These are phyloP conservation scores for Pyrus hybrid DNA, from an alignment of 331 rosid species.

Conservation along the genomic window DNA sequence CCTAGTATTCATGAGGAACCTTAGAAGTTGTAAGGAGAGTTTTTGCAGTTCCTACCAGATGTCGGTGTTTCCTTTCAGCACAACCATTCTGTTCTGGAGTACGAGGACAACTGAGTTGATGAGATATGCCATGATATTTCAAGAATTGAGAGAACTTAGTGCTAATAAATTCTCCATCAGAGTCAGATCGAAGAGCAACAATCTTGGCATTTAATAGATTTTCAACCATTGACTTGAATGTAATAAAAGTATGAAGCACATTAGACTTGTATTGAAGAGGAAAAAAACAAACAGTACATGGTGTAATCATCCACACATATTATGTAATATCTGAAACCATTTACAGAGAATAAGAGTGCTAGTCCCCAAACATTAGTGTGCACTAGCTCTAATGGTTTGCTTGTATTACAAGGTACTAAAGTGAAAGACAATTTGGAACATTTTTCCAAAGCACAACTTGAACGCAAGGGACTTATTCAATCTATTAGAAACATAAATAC, in stretches of 20 bases:
- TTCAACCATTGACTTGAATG: background rate
- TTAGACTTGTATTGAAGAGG: background rate
- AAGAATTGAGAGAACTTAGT: no score
- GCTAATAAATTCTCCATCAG: background rate
- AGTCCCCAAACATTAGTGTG: background rate
- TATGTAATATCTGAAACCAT: background rate
- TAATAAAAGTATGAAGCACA: no score
- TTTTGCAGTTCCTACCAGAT: no score
- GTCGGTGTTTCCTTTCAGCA: no score
- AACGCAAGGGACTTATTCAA: background rate
- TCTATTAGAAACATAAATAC: no score
- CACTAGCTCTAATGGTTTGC: background rate
- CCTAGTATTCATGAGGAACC: background rate
- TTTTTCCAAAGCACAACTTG: no score
- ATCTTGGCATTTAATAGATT: background rate
- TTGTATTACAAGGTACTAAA: background rate
- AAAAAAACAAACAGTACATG: background rate
- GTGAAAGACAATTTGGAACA: no score
- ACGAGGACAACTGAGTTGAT: no score
- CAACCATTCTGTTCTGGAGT: no score
- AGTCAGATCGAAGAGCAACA: background rate
- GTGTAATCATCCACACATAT: background rate
- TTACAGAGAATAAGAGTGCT: no score
- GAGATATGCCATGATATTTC: no score
- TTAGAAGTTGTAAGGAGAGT: no score